Percentiles rank a stretch among this genome's conserved stretches.
Evolutionary conservation across 371 early-diverging fungal genomes (phyloP).

Genomic region (Chytridium lagenaria): DNA sequence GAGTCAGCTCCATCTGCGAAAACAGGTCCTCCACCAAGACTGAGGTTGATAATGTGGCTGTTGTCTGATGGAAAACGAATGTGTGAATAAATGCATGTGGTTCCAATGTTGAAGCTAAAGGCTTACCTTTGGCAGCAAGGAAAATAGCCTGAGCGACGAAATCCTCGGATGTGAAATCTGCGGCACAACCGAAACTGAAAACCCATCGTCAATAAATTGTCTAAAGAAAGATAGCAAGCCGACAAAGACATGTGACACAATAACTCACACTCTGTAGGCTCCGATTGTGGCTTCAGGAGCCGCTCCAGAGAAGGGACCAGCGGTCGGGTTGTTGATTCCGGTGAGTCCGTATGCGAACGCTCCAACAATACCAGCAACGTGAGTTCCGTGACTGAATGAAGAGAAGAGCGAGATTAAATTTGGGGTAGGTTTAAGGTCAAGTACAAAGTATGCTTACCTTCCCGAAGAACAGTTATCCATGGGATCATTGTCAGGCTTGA

Average conservation of each 20-base stretch:
- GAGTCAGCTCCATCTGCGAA: slow-evolving; percentile 52
- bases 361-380: slow-evolving; percentile 62
- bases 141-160: slow-evolving; percentile 70
- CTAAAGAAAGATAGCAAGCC: not conserved
- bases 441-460: too few relatives aligned
- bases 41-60: slow-evolving; percentile 62
- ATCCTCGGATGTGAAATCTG: slow-evolving; percentile 62
- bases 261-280: slow-evolving; percentile 42
- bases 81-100: too few relatives aligned
- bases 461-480: slow-evolving; percentile 52
- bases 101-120: too few relatives aligned
- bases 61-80: too few relatives aligned
- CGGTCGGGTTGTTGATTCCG: slow-evolving; percentile 15
- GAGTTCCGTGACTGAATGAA: too few relatives aligned
- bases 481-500: slow-evolving; percentile 56
- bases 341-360: slow-evolving; percentile 42
- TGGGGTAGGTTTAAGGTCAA: too few relatives aligned
- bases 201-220: not conserved
- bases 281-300: slow-evolving; percentile 43
- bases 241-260: slow-evolving; percentile 51
- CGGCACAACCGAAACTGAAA: slow-evolving; percentile 65
- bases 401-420: not conserved
- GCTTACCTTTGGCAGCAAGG: slow-evolving; percentile 66
- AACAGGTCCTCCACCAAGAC: slow-evolving; percentile 68
- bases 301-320: slow-evolving; percentile 39